These are phyloP conservation scores for Xerocomus minutiporus DNA, from an alignment of 1,284 basidiomycete species.

Conservation along the genomic window DNA sequence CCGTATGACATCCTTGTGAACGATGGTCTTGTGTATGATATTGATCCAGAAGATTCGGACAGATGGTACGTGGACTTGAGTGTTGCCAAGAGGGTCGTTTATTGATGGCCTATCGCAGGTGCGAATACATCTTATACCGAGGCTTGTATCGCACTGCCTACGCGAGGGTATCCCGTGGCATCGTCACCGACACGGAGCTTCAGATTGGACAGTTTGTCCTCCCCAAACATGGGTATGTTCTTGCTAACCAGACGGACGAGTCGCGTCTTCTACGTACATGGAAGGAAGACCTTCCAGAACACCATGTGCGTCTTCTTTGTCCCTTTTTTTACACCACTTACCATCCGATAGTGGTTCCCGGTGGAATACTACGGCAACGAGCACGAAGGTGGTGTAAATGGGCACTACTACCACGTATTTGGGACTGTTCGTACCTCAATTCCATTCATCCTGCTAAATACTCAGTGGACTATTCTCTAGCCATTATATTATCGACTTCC, in stretches of 20 bases:
- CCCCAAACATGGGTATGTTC: conserved; percentile 51
- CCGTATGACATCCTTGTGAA: conserved; percentile 82
- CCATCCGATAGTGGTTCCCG: conserved; percentile 62
- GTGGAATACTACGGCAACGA: conserved; percentile 60
- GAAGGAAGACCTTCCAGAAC: conserved; percentile 61
- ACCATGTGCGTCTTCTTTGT: conserved; percentile 46
- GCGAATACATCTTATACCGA: conserved; percentile 85
- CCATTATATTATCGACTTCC: conserved; percentile 67
- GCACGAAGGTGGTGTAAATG: conserved; percentile 53
- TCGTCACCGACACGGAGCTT: conserved; percentile 72
- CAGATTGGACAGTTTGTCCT: conserved; percentile 81
- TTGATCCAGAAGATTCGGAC: conserved; percentile 67
- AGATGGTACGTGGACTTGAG: conserved; percentile 53
- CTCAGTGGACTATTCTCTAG: conserved; percentile 32
- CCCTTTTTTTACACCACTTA: conserved; percentile 1
- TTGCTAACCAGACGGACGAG: conserved; percentile 55
- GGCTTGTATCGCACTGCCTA: conserved; percentile 78
- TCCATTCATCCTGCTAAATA: not conserved
- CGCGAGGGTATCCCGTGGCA: conserved; percentile 65
- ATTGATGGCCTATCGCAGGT: conserved; percentile 44
- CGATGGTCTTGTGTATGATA: conserved; percentile 71
- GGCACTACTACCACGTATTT: conserved; percentile 75
- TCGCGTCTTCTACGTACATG: conserved; percentile 64
- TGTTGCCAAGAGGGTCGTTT: not conserved
- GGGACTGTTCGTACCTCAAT: conserved; percentile 46